Evolutionary conservation across 1,284 basidiomycete species (phyloP).

Genomic region (Malassezia nana): DNA sequence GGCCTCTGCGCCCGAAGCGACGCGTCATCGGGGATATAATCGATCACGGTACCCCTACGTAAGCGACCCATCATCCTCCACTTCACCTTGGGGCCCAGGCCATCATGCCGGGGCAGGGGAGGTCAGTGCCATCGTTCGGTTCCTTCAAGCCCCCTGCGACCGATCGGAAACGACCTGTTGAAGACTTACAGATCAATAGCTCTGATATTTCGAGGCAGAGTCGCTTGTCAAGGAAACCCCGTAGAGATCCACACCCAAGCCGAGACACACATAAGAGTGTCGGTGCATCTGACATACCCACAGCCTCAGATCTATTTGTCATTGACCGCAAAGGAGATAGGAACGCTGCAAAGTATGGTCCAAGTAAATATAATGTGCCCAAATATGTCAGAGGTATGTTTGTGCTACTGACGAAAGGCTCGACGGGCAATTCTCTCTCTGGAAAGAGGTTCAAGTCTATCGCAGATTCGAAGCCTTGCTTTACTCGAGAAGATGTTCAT

Average conservation of each 20-base stretch:
- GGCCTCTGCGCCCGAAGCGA: background rate
- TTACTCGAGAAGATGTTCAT: background rate
- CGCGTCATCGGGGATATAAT: slow-evolving; percentile 11
- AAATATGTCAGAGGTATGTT: background rate
- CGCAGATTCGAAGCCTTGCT: background rate
- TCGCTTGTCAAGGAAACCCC: too few relatives aligned
- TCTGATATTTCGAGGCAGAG: too few relatives aligned
- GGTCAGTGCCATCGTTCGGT: slow-evolving; percentile 3
- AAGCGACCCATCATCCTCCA: slow-evolving; percentile 8
- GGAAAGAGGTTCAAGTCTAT: background rate
- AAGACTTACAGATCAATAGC: background rate
- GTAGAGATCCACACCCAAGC: too few relatives aligned
- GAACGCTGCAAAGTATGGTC: slow-evolving; percentile 1
- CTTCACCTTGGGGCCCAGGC: background rate
- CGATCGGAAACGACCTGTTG: background rate
- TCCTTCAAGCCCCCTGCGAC: background rate
- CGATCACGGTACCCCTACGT: slow-evolving; percentile 9
- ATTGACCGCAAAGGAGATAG: slow-evolving; percentile 9
- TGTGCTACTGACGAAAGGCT: background rate
- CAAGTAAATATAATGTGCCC: background rate
- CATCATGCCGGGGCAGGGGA: background rate
- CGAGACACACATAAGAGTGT: background rate
- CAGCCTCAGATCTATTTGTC: background rate
- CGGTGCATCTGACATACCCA: background rate
- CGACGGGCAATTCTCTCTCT: background rate